Evolutionary conservation across 495 filamentous ascomycete genomes (phyloP).

Genomic region (Trichocladium uniseriatum): DNA sequence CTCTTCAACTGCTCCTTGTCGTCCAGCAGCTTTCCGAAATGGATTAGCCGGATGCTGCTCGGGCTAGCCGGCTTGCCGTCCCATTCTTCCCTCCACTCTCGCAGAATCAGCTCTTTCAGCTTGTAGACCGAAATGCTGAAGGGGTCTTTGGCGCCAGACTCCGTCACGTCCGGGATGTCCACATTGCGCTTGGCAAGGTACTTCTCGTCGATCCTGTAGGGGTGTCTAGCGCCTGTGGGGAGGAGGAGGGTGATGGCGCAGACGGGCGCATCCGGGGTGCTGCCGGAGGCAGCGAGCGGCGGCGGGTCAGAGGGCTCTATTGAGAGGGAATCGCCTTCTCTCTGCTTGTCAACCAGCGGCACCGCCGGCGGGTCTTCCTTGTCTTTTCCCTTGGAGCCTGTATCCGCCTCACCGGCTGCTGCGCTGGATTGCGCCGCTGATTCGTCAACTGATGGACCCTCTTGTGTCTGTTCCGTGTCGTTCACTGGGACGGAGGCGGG

Average conservation of each 20-base stretch:
- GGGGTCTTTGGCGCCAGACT: conserved; percentile 55
- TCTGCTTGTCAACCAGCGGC: conserved; percentile 18
- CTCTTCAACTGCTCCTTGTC: conserved; percentile 67
- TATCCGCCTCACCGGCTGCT: conserved; percentile 10
- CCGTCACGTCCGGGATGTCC: conserved; percentile 51
- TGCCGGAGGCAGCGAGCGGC: not conserved
- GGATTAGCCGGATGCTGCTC: conserved; percentile 77
- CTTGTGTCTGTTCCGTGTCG: conserved; percentile 1
- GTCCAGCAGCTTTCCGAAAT: conserved; percentile 77
- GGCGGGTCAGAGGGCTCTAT: conserved; percentile 35
- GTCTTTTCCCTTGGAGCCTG: conserved; percentile 24
- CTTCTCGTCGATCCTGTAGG: conserved; percentile 77
- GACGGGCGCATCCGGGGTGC: conserved; percentile 13
- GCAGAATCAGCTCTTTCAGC: conserved; percentile 80
- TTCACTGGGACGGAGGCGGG: not conserved
- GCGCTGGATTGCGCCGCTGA: conserved; percentile 13
- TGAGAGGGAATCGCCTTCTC: conserved; percentile 30
- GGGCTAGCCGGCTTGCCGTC: conserved; percentile 74
- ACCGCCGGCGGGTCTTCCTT: conserved; percentile 30
- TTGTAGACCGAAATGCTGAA: conserved; percentile 85
- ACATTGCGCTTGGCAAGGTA: conserved; percentile 74
- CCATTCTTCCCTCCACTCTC: conserved; percentile 89
- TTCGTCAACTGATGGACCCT: conserved; percentile 8
- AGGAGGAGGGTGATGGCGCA: conserved; percentile 64
- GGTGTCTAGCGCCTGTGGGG: conserved; percentile 72